Conservation (phyloP, 2,329 filamentous ascomycete species). For the Colletotrichum horii region DNA sequence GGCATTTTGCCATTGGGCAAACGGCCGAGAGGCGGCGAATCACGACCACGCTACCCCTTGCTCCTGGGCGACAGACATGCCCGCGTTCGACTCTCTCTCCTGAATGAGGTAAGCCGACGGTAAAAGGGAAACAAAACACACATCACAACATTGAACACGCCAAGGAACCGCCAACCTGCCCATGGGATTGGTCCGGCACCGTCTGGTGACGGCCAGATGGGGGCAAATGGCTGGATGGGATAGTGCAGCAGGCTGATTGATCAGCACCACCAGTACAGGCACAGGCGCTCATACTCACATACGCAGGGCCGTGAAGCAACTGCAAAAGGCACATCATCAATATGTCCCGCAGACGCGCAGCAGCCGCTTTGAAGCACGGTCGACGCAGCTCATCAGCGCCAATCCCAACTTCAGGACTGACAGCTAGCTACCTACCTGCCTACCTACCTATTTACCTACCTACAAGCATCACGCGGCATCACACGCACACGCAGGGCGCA, state of each 20-base stretch:
- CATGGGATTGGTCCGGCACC: not conserved
- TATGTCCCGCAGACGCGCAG: not conserved
- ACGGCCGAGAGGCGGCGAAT: slow-evolving; percentile 3
- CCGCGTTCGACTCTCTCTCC: not conserved
- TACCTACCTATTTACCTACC: not conserved
- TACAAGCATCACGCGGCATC: not conserved
- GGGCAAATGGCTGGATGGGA: not conserved
- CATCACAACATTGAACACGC: slow-evolving; percentile 11
- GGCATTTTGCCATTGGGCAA: slow-evolving; percentile 10
- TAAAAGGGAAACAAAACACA: slow-evolving; percentile 9
- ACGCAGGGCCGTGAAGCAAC: not conserved
- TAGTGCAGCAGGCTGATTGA: not conserved
- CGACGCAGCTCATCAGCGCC: not conserved
- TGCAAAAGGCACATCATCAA: not conserved
- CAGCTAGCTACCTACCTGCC: not conserved
- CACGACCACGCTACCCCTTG: slow-evolving; percentile 14
- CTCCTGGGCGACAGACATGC: slow-evolving; percentile 15
- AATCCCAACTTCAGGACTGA: not conserved
- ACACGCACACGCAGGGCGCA: not conserved
- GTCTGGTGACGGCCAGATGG: not conserved
- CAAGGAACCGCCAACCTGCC: not conserved
- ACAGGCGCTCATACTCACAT: not conserved
- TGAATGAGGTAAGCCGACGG: not conserved
- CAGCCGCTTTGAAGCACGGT: not conserved
- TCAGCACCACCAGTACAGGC: not conserved